A percentile compares a stretch with the other conserved stretches of the same genome.
These are phyloP conservation scores for Cicer judaicum DNA, from an alignment of 306 rosid species.

Conservation along the genomic window DNA sequence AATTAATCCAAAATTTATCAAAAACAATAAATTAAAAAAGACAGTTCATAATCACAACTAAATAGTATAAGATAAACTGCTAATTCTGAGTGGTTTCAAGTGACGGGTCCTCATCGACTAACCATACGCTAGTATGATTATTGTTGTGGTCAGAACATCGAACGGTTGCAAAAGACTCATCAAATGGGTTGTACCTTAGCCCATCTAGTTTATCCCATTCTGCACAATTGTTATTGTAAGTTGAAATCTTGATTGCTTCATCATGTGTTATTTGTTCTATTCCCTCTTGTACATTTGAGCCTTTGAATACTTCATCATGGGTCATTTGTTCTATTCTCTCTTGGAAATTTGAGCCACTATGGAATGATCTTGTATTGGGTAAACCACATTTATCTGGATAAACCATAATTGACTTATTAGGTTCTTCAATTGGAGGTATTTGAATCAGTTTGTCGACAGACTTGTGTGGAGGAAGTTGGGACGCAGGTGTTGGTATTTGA, in stretches of 20 bases:
- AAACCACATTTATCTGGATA: constrained; percentile 60
- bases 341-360: constrained; percentile 7
- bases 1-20: background rate
- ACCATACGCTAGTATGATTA: constrained; percentile 55
- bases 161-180: background rate
- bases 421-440: constrained; percentile 49
- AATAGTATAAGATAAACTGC: too few species aligned
- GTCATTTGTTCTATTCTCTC: too few species aligned
- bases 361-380: constrained; percentile 49
- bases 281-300: constrained; percentile 7
- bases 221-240: background rate
- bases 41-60: too few species aligned
- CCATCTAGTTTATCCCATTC: background rate
- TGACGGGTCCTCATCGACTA: constrained; percentile 53
- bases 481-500: background rate
- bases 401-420: constrained; percentile 39
- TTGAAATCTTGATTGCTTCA: too few species aligned
- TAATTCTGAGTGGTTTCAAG: background rate
- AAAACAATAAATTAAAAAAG: too few species aligned
- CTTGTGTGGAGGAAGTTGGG: constrained; percentile 64
- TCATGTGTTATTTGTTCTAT: too few species aligned
- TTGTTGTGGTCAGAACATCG: background rate
- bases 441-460: constrained; percentile 59
- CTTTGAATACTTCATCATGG: background rate
- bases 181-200: too few species aligned